Conservation (phyloP, 805 yeast species). For the Metschnikowia anglica region DNA sequence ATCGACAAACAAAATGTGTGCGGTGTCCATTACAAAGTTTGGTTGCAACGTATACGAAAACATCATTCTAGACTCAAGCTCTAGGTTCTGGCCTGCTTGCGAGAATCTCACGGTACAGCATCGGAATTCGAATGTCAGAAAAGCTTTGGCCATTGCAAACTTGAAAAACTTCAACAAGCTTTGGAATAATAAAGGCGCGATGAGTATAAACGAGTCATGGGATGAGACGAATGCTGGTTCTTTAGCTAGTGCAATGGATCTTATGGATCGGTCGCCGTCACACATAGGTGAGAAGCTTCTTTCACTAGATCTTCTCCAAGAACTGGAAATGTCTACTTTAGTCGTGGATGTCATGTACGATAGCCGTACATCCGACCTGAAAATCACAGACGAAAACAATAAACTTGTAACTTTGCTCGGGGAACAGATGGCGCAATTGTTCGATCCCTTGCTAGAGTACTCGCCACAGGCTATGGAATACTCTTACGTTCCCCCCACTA, state of each 20-base stretch:
- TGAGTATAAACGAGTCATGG: slow-evolving; percentile 44
- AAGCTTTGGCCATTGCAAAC: slow-evolving; percentile 72
- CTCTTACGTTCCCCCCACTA: slow-evolving; percentile 61
- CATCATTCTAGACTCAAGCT: slow-evolving; percentile 28
- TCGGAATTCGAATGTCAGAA: slow-evolving; percentile 59
- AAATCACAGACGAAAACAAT: slow-evolving; percentile 59
- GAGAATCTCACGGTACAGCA: slow-evolving; percentile 56
- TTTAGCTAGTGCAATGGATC: slow-evolving; percentile 63
- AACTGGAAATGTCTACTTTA: slow-evolving; percentile 48
- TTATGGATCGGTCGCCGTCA: slow-evolving; percentile 53
- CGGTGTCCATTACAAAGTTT: slow-evolving; percentile 57
- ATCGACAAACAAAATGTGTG: slow-evolving; percentile 46
- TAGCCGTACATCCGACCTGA: slow-evolving; percentile 38
- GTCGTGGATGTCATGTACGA: slow-evolving; percentile 74
- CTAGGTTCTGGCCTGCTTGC: slow-evolving; percentile 78
- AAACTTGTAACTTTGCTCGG: slow-evolving; percentile 75
- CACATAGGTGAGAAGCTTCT: slow-evolving; percentile 58
- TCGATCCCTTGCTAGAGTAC: slow-evolving; percentile 87
- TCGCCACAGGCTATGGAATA: slow-evolving; percentile 85
- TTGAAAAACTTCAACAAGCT: slow-evolving; percentile 66
- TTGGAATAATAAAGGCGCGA: slow-evolving; percentile 34
- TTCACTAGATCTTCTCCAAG: slow-evolving; percentile 57
- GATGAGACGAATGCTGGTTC: slow-evolving; percentile 88
- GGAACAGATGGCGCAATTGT: slow-evolving; percentile 80
- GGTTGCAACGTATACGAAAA: slow-evolving; percentile 54